Conservation (phyloP, 108 stramenopile species). For the Cyclotella baltica region DNA sequence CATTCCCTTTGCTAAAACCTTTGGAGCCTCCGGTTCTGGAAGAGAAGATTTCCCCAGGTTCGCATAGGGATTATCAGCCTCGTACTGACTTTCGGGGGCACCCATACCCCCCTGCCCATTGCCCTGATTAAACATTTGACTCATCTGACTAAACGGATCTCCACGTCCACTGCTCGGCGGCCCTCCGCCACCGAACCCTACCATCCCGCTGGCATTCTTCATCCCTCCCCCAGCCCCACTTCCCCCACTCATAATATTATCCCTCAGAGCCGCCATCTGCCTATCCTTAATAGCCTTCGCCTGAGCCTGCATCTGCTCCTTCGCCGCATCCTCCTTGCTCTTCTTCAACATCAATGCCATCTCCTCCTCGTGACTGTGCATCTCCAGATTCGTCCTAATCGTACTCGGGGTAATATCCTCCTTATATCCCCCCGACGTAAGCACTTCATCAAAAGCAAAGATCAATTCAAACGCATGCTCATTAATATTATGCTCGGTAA, state of each 20-base stretch:
- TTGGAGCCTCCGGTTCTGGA: slow-evolving; percentile 66
- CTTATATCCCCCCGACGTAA: slow-evolving; percentile 97
- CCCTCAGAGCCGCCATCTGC: slow-evolving; percentile 80
- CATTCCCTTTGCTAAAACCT: slow-evolving; percentile 94
- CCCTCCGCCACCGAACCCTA: slow-evolving; percentile 77
- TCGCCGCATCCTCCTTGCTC: slow-evolving; percentile 90
- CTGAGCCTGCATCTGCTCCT: slow-evolving; percentile 86
- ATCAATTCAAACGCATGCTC: slow-evolving; percentile 97
- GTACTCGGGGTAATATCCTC: slow-evolving; percentile 91
- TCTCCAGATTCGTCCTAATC: slow-evolving; percentile 95
- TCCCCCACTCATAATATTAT: slow-evolving; percentile 63
- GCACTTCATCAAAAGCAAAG: slow-evolving; percentile 99
- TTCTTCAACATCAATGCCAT: slow-evolving; percentile 92
- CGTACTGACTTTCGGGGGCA: slow-evolving; percentile 48
- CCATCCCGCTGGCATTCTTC: slow-evolving; percentile 51
- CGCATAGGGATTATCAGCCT: slow-evolving; percentile 56
- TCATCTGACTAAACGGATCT: slow-evolving; percentile 63
- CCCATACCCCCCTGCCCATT: slow-evolving; percentile 28
- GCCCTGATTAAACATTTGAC: slow-evolving; percentile 38
- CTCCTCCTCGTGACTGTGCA: slow-evolving; percentile 99
- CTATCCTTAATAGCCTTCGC: slow-evolving; percentile 91
- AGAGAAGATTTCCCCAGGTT: slow-evolving; percentile 53
- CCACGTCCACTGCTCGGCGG: slow-evolving; percentile 27
- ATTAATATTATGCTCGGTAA: slow-evolving; percentile 91
- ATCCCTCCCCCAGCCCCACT: slow-evolving; percentile 55